phyloP scores from a whole-genome alignment of 176 grass and related monocot genomes.

The Alloteropsis semialata region DNA sequence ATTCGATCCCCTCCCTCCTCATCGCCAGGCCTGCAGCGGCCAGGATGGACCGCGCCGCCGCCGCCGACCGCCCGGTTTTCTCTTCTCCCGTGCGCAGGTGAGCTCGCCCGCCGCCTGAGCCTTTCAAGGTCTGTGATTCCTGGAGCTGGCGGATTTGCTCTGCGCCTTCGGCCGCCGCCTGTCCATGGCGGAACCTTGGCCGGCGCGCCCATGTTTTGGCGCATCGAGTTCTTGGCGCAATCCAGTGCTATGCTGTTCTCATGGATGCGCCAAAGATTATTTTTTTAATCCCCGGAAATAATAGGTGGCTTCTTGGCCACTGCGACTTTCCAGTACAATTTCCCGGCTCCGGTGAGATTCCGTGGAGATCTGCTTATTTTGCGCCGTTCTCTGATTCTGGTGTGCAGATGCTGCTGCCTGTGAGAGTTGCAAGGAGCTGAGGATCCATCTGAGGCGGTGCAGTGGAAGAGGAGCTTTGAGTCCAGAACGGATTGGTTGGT shows the following conservation, averaged over 20 bases:
- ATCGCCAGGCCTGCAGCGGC: not conserved
- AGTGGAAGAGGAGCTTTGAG: not conserved
- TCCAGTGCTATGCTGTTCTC: not conserved
- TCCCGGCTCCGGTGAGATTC: not conserved
- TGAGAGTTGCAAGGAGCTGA: conserved; percentile 16
- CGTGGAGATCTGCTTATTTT: conserved; percentile 19
- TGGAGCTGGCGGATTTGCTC: not conserved
- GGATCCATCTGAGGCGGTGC: not conserved
- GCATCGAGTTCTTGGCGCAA: not conserved
- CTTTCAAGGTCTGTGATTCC: not conserved
- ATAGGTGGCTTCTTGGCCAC: not conserved
- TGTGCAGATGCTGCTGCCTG: conserved; percentile 40
- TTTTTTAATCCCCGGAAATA: not conserved
- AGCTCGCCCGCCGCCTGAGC: not conserved
- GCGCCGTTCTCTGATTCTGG: not conserved
- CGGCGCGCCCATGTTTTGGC: not conserved
- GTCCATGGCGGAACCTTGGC: not conserved
- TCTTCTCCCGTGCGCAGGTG: not conserved
- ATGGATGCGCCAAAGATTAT: not conserved
- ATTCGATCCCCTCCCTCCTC: not conserved
- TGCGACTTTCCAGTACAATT: not conserved
- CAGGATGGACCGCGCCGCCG: not conserved
- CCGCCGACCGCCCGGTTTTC: not conserved
- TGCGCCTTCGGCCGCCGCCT: not conserved
- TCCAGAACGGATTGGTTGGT: not conserved